Percentiles rank a stretch among this genome's conserved stretches.
phyloP scores from a whole-genome alignment of 805 yeast species.

The Lipomyces mesembrius region DNA sequence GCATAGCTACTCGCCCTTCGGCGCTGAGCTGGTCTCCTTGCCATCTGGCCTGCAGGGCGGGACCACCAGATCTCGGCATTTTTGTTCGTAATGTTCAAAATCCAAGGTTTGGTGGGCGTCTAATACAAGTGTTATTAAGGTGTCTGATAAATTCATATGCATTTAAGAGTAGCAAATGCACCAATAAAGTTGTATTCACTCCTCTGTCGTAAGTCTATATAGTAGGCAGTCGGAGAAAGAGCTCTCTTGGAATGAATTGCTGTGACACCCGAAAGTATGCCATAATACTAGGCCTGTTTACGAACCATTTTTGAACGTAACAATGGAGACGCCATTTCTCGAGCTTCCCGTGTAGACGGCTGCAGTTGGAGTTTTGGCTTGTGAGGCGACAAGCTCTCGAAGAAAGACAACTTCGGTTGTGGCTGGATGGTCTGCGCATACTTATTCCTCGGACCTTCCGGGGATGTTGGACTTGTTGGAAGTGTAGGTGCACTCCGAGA shows the following conservation, averaged over 20 bases:
- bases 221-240: too few species aligned
- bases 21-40: too few species aligned
- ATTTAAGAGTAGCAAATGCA: too few species aligned
- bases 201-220: too few species aligned
- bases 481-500: not conserved
- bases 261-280: not conserved
- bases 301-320: not conserved
- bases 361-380: not conserved
- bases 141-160: too few species aligned
- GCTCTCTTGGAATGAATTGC: not conserved
- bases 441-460: not conserved
- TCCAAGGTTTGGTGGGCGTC: too few species aligned
- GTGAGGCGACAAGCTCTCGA: not conserved
- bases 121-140: too few species aligned
- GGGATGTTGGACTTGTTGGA: not conserved
- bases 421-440: not conserved
- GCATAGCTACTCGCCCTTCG: too few species aligned
- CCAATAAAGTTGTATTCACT: too few species aligned
- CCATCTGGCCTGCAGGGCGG: too few species aligned
- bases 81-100: too few species aligned
- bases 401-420: not conserved
- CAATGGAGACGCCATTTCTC: not conserved
- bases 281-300: not conserved
- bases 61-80: too few species aligned
- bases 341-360: not conserved